These are phyloP conservation scores for Aegilops speltoides DNA, from an alignment of 176 grass and related monocot species.

Conservation along the genomic window DNA sequence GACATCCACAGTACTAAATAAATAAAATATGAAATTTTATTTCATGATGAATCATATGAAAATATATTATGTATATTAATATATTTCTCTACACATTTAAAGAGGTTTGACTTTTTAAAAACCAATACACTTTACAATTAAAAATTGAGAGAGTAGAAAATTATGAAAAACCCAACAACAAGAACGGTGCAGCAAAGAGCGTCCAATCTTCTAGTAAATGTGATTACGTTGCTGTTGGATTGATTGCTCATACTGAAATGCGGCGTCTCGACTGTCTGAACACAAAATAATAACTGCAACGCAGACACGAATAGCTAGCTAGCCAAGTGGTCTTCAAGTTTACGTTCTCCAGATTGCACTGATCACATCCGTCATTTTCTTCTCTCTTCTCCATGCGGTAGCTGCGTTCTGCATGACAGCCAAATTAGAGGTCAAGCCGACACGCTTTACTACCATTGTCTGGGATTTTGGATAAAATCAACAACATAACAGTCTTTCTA, in stretches of 20 bases:
- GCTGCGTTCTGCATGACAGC: neutral
- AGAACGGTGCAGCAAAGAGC: too few species aligned
- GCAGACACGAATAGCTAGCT: neutral
- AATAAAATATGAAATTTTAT: too few species aligned
- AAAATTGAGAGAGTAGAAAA: too few species aligned
- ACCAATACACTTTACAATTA: too few species aligned
- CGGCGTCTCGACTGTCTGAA: neutral
- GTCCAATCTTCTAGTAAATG: neutral
- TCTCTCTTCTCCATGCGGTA: neutral
- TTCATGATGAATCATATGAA: too few species aligned
- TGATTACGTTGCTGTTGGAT: neutral
- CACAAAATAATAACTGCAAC: neutral
- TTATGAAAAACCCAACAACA: too few species aligned
- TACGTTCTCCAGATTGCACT: neutral
- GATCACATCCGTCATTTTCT: neutral
- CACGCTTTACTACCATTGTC: slow-evolving; percentile 19
- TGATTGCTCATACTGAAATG: neutral
- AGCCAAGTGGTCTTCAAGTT: slow-evolving; percentile 1
- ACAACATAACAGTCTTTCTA: neutral
- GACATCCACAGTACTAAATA: too few species aligned
- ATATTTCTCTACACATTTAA: too few species aligned
- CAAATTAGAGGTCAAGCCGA: slow-evolving; percentile 39
- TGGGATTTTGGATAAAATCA: slow-evolving; percentile 10
- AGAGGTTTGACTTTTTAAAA: too few species aligned
- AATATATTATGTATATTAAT: too few species aligned